These are phyloP conservation scores for Backusella australiensis DNA, from an alignment of 192 early-diverging fungal genomes.

Conservation along the genomic window DNA sequence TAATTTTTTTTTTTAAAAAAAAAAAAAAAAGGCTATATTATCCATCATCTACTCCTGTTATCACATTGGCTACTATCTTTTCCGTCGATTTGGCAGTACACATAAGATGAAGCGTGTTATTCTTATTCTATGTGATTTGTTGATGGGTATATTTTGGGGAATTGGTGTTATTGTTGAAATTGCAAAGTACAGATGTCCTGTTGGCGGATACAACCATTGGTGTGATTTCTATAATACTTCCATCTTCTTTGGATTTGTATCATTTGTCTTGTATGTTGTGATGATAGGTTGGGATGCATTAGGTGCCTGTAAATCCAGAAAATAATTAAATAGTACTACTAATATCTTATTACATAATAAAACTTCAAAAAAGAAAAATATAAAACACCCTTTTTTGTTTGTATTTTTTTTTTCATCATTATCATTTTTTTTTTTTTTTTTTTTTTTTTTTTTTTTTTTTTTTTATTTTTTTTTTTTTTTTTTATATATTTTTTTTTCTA, in stretches of 20 bases:
- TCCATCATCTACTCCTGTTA: constrained; percentile 25
- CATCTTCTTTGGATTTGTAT: constrained; percentile 38
- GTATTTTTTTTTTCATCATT: neutral
- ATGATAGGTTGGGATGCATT: constrained; percentile 31
- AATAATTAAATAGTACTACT: neutral
- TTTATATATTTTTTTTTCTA: too few relatives aligned
- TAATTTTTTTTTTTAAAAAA: neutral
- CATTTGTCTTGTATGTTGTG: constrained; percentile 27
- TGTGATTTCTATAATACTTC: constrained; percentile 42
- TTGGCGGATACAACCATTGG: constrained; percentile 31
- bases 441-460: too few relatives aligned
- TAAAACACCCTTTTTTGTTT: neutral
- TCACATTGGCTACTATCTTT: constrained; percentile 14
- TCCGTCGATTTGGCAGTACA: constrained; percentile 14
- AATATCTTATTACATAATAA: constrained; percentile 1
- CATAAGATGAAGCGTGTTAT: constrained; percentile 20
- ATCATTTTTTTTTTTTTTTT: neutral
- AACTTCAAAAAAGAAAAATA: neutral
- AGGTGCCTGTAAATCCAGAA: constrained; percentile 19
- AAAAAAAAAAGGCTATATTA: constrained; percentile 14
- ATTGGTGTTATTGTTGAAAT: constrained; percentile 32
- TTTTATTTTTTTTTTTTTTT: too few relatives aligned
- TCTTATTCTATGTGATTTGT: constrained; percentile 22
- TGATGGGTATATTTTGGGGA: constrained; percentile 38
- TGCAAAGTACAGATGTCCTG: constrained; percentile 20